Evolutionary conservation across 371 early-diverging fungal species (phyloP).

Genomic region (Chytridium lagenaria): DNA sequence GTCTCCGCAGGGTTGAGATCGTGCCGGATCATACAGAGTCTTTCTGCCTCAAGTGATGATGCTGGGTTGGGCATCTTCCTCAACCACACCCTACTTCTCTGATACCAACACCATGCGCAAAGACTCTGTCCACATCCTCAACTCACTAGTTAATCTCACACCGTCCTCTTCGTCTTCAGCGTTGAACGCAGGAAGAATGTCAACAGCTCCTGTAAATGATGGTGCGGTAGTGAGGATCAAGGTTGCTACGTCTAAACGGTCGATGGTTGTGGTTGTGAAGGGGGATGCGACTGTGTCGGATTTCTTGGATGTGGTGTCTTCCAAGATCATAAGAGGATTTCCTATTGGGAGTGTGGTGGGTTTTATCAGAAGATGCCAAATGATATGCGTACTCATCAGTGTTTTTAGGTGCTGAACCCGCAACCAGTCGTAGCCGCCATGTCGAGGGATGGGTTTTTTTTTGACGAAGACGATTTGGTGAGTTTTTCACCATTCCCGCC

Average conservation of each 20-base stretch:
- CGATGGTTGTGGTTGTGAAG: slow-evolving; percentile 10
- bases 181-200: neutral
- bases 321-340: slow-evolving; percentile 22
- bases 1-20: too few species aligned
- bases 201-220: neutral
- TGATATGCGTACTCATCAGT: neutral
- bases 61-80: too few species aligned
- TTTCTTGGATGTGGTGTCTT: slow-evolving; percentile 19
- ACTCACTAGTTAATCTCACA: neutral
- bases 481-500: neutral
- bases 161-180: neutral
- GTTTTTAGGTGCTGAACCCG: slow-evolving; percentile 15
- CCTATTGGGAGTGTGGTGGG: slow-evolving; percentile 19
- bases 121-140: neutral
- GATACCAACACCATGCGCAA: too few species aligned
- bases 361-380: neutral
- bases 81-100: too few species aligned
- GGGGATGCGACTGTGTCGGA: slow-evolving; percentile 23
- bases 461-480: slow-evolving; percentile 21
- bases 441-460: slow-evolving; percentile 20
- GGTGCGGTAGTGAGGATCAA: slow-evolving; percentile 11
- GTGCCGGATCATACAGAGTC: too few species aligned
- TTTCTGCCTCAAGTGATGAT: too few species aligned
- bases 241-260: slow-evolving; percentile 18
- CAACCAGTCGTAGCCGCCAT: slow-evolving; percentile 20